These are phyloP conservation scores for Heliamphora exappendiculata DNA, from an alignment of 148 eudicot species.

Conservation along the genomic window DNA sequence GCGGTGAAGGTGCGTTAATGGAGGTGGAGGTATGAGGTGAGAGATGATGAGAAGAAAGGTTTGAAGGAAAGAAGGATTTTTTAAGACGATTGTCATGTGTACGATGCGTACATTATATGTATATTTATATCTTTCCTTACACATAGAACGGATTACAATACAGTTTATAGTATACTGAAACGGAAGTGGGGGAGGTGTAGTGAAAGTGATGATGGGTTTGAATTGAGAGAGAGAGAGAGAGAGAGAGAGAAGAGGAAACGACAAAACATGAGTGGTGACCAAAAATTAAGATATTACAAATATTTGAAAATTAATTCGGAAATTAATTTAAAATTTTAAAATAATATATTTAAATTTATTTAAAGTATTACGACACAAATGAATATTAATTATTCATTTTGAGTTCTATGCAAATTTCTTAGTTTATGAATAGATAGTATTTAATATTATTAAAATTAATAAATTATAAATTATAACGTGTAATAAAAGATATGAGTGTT, in stretches of 20 bases:
- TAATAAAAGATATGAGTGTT: too few relatives aligned
- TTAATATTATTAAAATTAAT: too few relatives aligned
- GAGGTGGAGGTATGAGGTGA: neutral
- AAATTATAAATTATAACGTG: too few relatives aligned
- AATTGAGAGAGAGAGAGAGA: neutral
- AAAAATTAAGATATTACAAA: too few relatives aligned
- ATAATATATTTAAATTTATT: neutral
- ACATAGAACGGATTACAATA: neutral
- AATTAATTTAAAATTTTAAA: too few relatives aligned
- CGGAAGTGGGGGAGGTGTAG: constrained; percentile 15
- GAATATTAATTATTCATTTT: too few relatives aligned
- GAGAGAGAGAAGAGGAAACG: neutral
- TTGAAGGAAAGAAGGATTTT: neutral
- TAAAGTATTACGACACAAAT: too few relatives aligned
- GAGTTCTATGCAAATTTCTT: too few relatives aligned
- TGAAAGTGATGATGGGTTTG: constrained; percentile 3
- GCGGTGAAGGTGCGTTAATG: neutral
- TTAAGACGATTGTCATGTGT: neutral
- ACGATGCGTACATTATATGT: neutral
- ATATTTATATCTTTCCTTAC: neutral
- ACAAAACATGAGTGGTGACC: too few relatives aligned
- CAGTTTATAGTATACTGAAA: neutral
- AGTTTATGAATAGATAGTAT: too few relatives aligned
- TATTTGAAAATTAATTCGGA: too few relatives aligned
- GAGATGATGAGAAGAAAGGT: neutral